These are phyloP conservation scores for Xylariaceae sp. DNA, from an alignment of 2,329 filamentous ascomycete species.

Conservation along the genomic window DNA sequence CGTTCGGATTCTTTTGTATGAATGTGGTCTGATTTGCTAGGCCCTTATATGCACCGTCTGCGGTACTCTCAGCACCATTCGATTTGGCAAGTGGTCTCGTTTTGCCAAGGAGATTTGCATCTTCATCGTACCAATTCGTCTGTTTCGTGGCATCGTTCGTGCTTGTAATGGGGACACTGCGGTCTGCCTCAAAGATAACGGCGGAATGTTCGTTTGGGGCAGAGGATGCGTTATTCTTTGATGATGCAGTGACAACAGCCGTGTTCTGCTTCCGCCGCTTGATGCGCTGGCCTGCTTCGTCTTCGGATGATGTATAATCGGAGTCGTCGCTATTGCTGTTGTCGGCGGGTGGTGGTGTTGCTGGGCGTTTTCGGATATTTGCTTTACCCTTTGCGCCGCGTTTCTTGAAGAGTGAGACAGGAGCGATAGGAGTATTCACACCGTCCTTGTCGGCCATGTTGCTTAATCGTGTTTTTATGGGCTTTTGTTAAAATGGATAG, in stretches of 20 bases:
- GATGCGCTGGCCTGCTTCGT: conserved; percentile 75
- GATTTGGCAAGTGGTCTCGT: conserved; percentile 49
- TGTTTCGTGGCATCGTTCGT: conserved; percentile 89
- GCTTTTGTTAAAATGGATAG: too few species aligned
- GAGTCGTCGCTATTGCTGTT: conserved; percentile 61
- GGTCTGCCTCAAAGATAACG: conserved; percentile 65
- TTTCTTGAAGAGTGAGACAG: conserved; percentile 83
- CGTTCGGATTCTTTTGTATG: conserved; percentile 81
- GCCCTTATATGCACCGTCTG: conserved; percentile 77
- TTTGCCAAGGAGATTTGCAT: conserved; percentile 65
- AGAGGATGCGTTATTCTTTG: conserved; percentile 51
- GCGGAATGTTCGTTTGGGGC: conserved; percentile 51
- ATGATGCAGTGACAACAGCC: conserved; percentile 69
- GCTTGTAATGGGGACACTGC: conserved; percentile 65
- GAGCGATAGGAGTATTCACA: conserved; percentile 45
- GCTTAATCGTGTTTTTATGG: too few species aligned
- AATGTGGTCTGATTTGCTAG: conserved; percentile 74
- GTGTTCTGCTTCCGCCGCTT: conserved; percentile 78
- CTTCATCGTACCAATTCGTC: conserved; percentile 87
- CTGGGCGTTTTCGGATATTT: conserved; percentile 79
- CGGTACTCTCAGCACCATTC: conserved; percentile 28
- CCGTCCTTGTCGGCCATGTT: conserved; percentile 32
- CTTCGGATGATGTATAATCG: conserved; percentile 75
- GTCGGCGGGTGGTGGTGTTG: conserved; percentile 74
- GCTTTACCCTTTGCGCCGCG: conserved; percentile 76